A percentile compares a stretch with the other conserved stretches of the same genome.
These are phyloP conservation scores for Lupinus albus DNA, from an alignment of 306 rosid genomes.

Conservation along the genomic window DNA sequence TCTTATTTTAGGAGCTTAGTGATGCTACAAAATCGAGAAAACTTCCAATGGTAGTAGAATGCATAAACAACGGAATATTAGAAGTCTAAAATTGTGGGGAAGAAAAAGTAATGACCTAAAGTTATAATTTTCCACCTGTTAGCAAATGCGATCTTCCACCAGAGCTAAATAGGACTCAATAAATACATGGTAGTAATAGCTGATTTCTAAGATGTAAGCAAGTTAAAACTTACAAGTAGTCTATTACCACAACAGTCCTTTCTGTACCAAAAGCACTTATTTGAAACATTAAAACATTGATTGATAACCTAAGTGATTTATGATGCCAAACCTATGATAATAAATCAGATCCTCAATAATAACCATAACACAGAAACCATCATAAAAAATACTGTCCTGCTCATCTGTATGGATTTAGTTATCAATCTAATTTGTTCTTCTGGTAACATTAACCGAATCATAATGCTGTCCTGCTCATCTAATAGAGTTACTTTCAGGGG, in stretches of 20 bases:
- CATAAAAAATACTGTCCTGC: no score
- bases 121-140: constrained; percentile 13
- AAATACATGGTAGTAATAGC: constrained; percentile 4
- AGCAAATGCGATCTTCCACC: constrained; percentile 27
- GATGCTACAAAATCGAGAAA: constrained; percentile 29
- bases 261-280: constrained; percentile 21
- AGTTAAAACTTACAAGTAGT: constrained; percentile 1
- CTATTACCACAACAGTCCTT: constrained; percentile 13
- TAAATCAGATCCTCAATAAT: constrained; percentile 23
- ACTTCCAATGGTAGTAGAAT: constrained; percentile 7
- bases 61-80: constrained; percentile 1
- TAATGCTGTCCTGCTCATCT: constrained; percentile 19
- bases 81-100: constrained; percentile 13
- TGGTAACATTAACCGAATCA: neutral
- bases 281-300: neutral
- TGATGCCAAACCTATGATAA: constrained; percentile 16
- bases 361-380: constrained; percentile 17
- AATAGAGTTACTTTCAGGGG: constrained; percentile 27
- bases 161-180: constrained; percentile 15
- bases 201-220: constrained; percentile 2
- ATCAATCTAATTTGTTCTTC: neutral
- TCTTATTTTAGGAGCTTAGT: constrained; percentile 19
- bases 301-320: constrained; percentile 17
- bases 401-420: neutral
- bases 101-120: neutral